A percentile compares a stretch with the other conserved stretches of the same genome.
phyloP scores from a whole-genome alignment of 495 filamentous ascomycete species.

The Lasiosphaeria hispida region DNA sequence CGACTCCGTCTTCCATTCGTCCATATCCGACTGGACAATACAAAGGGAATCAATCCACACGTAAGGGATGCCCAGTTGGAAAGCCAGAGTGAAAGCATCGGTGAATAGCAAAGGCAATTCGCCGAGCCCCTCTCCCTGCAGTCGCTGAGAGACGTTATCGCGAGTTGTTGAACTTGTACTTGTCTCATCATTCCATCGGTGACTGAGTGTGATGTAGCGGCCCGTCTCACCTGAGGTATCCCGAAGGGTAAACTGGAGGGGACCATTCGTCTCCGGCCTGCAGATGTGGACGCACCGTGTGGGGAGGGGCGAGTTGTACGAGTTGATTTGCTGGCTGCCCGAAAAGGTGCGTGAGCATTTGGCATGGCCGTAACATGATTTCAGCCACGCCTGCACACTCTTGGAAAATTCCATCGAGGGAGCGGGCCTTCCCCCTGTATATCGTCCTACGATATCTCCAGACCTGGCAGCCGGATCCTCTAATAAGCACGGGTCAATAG shows the following conservation, averaged over 20 bases:
- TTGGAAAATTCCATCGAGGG: neutral
- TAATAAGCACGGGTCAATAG: neutral
- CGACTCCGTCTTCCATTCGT: slow-evolving; percentile 5
- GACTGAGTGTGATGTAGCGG: neutral
- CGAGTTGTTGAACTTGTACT: neutral
- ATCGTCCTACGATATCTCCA: neutral
- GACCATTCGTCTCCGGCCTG: too few species aligned
- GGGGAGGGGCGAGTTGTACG: too few species aligned
- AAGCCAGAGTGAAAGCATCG: slow-evolving; percentile 6
- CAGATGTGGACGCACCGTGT: too few species aligned
- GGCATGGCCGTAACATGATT: too few species aligned
- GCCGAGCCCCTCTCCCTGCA: neutral
- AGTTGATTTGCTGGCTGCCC: too few species aligned
- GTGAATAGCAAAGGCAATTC: slow-evolving; percentile 3
- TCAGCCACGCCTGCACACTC: too few species aligned
- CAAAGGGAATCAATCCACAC: slow-evolving; percentile 18
- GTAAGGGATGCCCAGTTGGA: slow-evolving; percentile 5
- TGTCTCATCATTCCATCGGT: slow-evolving; percentile 12
- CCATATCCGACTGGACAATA: slow-evolving; percentile 7
- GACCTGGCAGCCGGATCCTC: neutral
- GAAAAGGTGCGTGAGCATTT: too few species aligned
- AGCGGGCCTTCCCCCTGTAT: neutral
- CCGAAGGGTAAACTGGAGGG: too few species aligned
- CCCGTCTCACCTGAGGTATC: too few species aligned
- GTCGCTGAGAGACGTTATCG: slow-evolving; percentile 1